Evolutionary conservation across 345 rosid species (phyloP), one percentile per base, ranked within the genome.

Genomic region (Nephelium lappaceum): DNA sequence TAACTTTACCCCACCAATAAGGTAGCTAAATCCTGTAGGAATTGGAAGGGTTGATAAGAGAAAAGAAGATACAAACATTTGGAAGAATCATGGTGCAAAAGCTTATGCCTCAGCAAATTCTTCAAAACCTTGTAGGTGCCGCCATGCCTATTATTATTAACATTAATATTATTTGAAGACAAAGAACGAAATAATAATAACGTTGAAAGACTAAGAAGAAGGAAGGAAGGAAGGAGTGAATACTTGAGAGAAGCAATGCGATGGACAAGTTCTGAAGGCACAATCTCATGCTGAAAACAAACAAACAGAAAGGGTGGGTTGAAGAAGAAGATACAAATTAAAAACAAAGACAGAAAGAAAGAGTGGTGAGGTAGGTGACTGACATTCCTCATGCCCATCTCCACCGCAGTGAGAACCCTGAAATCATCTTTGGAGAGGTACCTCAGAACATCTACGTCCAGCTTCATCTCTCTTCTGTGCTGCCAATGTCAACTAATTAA

Each of bases 341-440:
- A 21, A 42, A 41, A 39, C 62, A 14, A 41, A 24, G 27, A 58
- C 6, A 12, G 39, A 66, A 5, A 15, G 31, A 60, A 45, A 45
- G 11, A 45, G 51, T 45, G 8, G 11, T 7, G 41, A 36, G 58
- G 19, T 31, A 96, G 89, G 36, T 2, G 36, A 85, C 91, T 21
- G 1, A 94, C 97, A 73, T 93, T 93, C 72, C 98, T 81, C 98
- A 89, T 92, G 81, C 97, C 99, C 99, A 90, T 87, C 81, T 95
- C 98, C 6, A 95, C 98, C 0, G 97, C 97, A 8, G 98, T 92
- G 63, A 96, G 91, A 86, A 96, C 95, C 86, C 92, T 89, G 77
- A 96, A 94, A 84, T 96, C 97, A 81, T 93, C 99, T 77, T 90
- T 94, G 2, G 95, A 90, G 23, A 96, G 89, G 72, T 93, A 94